Conservation (phyloP, 768 basidiomycete species). For the Leccinellum albellum region DNA sequence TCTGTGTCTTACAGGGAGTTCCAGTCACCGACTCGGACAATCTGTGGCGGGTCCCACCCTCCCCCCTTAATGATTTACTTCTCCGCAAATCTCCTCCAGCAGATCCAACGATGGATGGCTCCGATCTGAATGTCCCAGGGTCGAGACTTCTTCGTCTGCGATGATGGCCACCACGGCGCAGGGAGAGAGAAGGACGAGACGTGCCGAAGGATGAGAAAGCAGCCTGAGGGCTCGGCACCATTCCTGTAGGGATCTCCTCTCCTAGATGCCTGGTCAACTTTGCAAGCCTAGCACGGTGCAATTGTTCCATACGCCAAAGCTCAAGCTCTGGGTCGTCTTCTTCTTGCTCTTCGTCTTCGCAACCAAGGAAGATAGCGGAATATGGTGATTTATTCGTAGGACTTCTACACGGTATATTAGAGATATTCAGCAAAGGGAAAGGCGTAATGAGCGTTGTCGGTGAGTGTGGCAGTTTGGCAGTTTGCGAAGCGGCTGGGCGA, state of each 20-base stretch:
- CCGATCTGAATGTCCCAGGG: slow-evolving; percentile 1
- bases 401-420: slow-evolving; percentile 10
- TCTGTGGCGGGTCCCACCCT: not conserved
- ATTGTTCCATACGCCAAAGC: slow-evolving; percentile 18
- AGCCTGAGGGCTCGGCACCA: slow-evolving; percentile 19
- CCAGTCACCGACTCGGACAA: not conserved
- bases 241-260: slow-evolving; percentile 37
- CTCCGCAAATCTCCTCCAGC: slow-evolving; percentile 18
- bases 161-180: slow-evolving; percentile 1
- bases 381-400: slow-evolving; percentile 10
- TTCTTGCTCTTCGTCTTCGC: slow-evolving; percentile 1
- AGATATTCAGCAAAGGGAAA: slow-evolving; percentile 9
- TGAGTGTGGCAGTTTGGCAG: not conserved
- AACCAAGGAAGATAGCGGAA: slow-evolving; percentile 11
- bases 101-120: not conserved
- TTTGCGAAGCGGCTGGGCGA: slow-evolving; percentile 1
- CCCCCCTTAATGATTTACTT: slow-evolving; percentile 28
- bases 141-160: slow-evolving; percentile 19
- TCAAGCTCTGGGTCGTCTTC: slow-evolving; percentile 4
- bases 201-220: not conserved
- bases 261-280: slow-evolving; percentile 38
- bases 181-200: not conserved
- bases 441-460: slow-evolving; percentile 6
- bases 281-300: slow-evolving; percentile 31
- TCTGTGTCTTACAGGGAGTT: not conserved